These are phyloP conservation scores for Fusarium papillatum DNA, from an alignment of 2,329 filamentous ascomycete genomes.

Conservation along the genomic window DNA sequence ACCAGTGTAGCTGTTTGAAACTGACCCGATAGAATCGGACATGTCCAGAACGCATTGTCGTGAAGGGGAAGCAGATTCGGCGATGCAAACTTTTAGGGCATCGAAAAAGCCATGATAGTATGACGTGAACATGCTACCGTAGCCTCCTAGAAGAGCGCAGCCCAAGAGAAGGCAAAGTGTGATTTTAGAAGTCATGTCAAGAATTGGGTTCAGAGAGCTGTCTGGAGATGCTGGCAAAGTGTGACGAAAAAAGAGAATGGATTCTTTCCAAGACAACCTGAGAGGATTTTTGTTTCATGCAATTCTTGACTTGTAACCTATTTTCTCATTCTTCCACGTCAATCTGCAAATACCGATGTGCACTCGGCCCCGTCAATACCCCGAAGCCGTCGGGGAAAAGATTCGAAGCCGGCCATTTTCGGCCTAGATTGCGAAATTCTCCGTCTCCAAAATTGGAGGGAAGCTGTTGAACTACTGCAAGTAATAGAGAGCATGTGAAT, in stretches of 20 bases:
- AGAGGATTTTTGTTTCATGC: not conserved
- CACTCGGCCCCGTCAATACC: not conserved
- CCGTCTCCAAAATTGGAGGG: not conserved
- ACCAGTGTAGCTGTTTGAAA: not conserved
- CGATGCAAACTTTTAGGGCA: slow-evolving; percentile 21
- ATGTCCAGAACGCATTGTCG: slow-evolving; percentile 25
- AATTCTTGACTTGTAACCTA: not conserved
- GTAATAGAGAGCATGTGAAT: not conserved
- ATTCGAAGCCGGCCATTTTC: slow-evolving; percentile 9
- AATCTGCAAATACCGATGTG: not conserved
- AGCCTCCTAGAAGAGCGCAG: slow-evolving; percentile 35
- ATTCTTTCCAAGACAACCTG: not conserved
- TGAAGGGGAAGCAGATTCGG: not conserved
- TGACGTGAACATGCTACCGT: slow-evolving; percentile 30
- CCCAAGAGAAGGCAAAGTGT: slow-evolving; percentile 21
- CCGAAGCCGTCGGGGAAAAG: not conserved
- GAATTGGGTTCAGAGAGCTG: not conserved
- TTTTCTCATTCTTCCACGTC: not conserved
- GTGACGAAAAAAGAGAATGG: not conserved
- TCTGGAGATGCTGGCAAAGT: not conserved
- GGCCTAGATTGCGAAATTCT: slow-evolving; percentile 35
- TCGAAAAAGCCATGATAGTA: slow-evolving; percentile 34
- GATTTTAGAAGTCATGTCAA: slow-evolving; percentile 2
- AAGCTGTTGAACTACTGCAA: not conserved
- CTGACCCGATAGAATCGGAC: slow-evolving; percentile 8